Evolutionary conservation across 306 rosid species (phyloP).

Genomic region (Astragalus glycyphyllos): DNA sequence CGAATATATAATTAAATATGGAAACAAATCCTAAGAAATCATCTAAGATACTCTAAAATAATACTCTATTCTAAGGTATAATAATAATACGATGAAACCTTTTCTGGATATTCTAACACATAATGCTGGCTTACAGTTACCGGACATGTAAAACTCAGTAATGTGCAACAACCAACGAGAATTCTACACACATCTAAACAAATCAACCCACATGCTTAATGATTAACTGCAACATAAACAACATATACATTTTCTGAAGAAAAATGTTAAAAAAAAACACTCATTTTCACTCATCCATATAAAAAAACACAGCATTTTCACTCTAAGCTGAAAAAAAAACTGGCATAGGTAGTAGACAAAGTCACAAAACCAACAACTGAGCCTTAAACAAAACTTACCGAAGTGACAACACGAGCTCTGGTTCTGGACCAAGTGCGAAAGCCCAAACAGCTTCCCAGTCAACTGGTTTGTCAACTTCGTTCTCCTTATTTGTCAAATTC

Average conservation of each 20-base stretch:
- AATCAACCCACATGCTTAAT: slow-evolving; percentile 17
- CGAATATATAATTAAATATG: neutral
- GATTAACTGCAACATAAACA: slow-evolving; percentile 21
- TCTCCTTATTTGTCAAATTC: slow-evolving; percentile 44
- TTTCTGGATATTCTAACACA: slow-evolving; percentile 11
- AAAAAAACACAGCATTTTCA: neutral
- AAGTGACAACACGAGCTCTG: slow-evolving; percentile 86
- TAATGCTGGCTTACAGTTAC: neutral
- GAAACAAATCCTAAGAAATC: neutral
- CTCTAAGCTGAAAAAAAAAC: neutral
- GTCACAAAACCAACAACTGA: slow-evolving; percentile 40
- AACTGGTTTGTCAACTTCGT: slow-evolving; percentile 51
- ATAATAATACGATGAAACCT: neutral
- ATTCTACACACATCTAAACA: slow-evolving; percentile 5
- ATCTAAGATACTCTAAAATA: slow-evolving; percentile 8
- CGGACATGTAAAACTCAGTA: slow-evolving; percentile 8
- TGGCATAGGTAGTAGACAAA: slow-evolving; percentile 10
- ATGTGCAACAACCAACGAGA: neutral
- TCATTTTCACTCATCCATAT: neutral
- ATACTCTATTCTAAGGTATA: neutral
- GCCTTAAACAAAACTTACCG: slow-evolving; percentile 59
- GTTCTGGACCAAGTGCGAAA: slow-evolving; percentile 92
- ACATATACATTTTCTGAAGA: slow-evolving; percentile 1
- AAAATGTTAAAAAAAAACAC: neutral
- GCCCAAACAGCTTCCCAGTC: slow-evolving; percentile 98